Base-by-base conservation (phyloP, 805 yeast species). In the Candida alai region DNA sequence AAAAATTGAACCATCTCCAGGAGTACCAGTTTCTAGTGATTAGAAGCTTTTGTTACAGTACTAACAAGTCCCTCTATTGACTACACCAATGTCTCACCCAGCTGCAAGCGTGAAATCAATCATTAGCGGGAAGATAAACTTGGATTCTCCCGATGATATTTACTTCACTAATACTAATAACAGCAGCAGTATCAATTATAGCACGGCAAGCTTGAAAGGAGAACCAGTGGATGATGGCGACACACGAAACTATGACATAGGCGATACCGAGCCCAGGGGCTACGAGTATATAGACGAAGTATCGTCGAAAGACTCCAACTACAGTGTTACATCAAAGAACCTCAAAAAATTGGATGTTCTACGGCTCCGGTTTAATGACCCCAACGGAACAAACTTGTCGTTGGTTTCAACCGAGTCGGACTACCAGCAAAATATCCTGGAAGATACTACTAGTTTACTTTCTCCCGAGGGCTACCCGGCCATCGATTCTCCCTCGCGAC, bases 401-500 rank as follows among this genome's bases (percentile, higher is more conserved):
- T 28, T 53, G 6, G 51, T 47, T 7, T 56, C 63, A 2, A 37
- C 52, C 1, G 46, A 43, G 10, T 54, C 56, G 28, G 60, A 53
- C 28, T 52, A 54, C 39, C 58, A 52, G 38, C 21, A 19, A 11
- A 28, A 19, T 28, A 21, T 24, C n/a, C 15, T 22, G 16, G 26
- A 32, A 16, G 32, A 26, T 14, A 4, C 18, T 7, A 19, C 23
- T n/a, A 20, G 30, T 14, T 19, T 18, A 5, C 20, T 30, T 21
- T 16, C 33, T n/a, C 31, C 33, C 14, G 40, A 40, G 14, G 25
- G 19, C 12, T 32, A 13, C 11, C 24, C 39, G 14, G 40, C 37
- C 19, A 30, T 15, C 8, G 66, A 58, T 11, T 48, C 56, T 5
- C 41, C 46, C 21, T 75, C 84, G 1, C 63, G 84, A 28, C 81